Conservation (phyloP, 805 yeast genomes). For the Allodekkera sacchari region DNA sequence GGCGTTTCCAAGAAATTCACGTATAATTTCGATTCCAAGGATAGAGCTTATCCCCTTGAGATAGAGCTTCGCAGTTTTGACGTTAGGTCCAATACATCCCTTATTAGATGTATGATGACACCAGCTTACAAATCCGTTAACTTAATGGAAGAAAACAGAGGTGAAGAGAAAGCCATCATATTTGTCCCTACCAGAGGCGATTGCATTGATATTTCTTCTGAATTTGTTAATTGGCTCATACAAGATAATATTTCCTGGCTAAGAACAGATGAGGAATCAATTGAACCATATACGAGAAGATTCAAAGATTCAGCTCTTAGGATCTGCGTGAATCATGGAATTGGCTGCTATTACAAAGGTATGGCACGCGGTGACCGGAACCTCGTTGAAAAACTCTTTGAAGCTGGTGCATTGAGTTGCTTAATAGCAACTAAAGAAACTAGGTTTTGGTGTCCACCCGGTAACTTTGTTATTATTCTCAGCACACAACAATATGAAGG, state of each 20-base stretch:
- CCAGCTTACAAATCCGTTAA: constrained; percentile 38
- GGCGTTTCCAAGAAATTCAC: constrained; percentile 55
- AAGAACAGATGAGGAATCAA: constrained; percentile 28
- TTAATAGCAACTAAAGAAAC: constrained; percentile 58
- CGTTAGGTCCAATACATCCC: constrained; percentile 42
- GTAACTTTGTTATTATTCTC: constrained; percentile 49
- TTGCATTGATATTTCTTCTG: constrained; percentile 43
- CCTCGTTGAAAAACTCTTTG: constrained; percentile 46
- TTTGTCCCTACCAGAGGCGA: constrained; percentile 52
- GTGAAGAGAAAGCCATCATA: constrained; percentile 33
- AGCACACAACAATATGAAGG: constrained; percentile 73
- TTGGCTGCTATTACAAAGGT: constrained; percentile 52
- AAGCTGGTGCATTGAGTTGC: constrained; percentile 41
- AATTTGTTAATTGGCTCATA: constrained; percentile 27
- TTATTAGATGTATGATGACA: constrained; percentile 41
- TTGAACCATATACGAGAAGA: constrained; percentile 33
- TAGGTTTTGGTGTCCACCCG: constrained; percentile 39
- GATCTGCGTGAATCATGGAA: constrained; percentile 43
- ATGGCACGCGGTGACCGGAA: constrained; percentile 49
- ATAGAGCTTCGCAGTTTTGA: constrained; percentile 46
- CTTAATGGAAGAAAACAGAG: constrained; percentile 20
- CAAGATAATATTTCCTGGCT: constrained; percentile 32
- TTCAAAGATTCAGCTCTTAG: constrained; percentile 39
- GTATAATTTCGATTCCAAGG: constrained; percentile 63
- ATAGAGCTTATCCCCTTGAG: constrained; percentile 47